phyloP scores from a whole-genome alignment of 75 land plant genomes.

The Pinus taeda region DNA sequence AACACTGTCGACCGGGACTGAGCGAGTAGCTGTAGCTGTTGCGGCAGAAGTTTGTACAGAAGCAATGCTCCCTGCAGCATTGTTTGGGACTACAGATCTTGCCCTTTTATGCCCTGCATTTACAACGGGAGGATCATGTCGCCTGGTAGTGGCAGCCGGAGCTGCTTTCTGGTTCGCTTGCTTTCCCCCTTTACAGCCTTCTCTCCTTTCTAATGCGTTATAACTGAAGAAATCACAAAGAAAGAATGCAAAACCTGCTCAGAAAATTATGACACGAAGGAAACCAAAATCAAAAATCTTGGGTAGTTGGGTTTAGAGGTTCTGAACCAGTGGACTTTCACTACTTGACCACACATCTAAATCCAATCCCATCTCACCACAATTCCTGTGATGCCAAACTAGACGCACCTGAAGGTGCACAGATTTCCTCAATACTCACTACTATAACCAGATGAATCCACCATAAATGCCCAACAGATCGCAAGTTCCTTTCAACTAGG shows the following conservation, averaged over 20 bases:
- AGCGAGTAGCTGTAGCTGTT: not conserved
- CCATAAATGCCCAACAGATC: not conserved
- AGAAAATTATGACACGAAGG: not conserved
- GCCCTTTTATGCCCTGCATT: not conserved
- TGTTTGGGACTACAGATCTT: not conserved
- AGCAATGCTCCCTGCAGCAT: constrained; percentile 16
- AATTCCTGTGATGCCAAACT: not conserved
- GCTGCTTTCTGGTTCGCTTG: constrained; percentile 55
- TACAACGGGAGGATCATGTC: constrained; percentile 14
- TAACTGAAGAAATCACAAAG: constrained; percentile 39
- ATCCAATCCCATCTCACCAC: too few relatives aligned
- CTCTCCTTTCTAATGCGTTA: constrained; percentile 88
- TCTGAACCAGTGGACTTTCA: not conserved
- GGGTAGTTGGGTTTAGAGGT: not conserved
- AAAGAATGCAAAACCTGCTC: not conserved
- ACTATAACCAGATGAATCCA: not conserved
- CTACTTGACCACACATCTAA: not conserved
- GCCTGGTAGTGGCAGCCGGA: constrained; percentile 19
- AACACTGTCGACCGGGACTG: not conserved
- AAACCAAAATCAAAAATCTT: not conserved
- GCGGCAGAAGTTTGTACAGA: constrained; percentile 4
- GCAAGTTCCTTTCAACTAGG: not conserved
- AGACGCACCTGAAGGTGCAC: not conserved
- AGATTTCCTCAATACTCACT: not conserved
- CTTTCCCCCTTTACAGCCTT: constrained; percentile 76